Evolutionary conservation across 176 grass and related monocot genomes (phyloP).

Genomic region (Triticum aestivum): IWGSC_CS_RefSeq_v2.1 NC_057794.1:267512769-267513268

Average conservation of each 20-base stretch:
- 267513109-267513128: slow-evolving; percentile 90
- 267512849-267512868: slow-evolving; percentile 42
- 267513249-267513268: slow-evolving; percentile 48
- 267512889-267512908: slow-evolving; percentile 69
- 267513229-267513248: slow-evolving; percentile 63
- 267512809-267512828: slow-evolving; percentile 55
- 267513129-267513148: slow-evolving; percentile 80
- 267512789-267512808: slow-evolving; percentile 53
- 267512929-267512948: slow-evolving; percentile 65
- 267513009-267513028: slow-evolving; percentile 77
- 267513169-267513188: slow-evolving; percentile 62
- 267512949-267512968: slow-evolving; percentile 67
- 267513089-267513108: slow-evolving; percentile 38
- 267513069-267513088: slow-evolving; percentile 42
- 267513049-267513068: slow-evolving; percentile 91
- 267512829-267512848: slow-evolving; percentile 42
- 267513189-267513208: slow-evolving; percentile 75
- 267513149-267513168: slow-evolving; percentile 83
- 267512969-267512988: slow-evolving; percentile 65
- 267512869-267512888: slow-evolving; percentile 44
- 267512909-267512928: slow-evolving; percentile 68
- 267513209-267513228: slow-evolving; percentile 65
- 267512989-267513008: slow-evolving; percentile 49
- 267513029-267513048: slow-evolving; percentile 60
- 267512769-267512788: slow-evolving; percentile 73